Conservation (phyloP, 2,329 filamentous ascomycete genomes). For the Mollisia scopiformis region DNA sequence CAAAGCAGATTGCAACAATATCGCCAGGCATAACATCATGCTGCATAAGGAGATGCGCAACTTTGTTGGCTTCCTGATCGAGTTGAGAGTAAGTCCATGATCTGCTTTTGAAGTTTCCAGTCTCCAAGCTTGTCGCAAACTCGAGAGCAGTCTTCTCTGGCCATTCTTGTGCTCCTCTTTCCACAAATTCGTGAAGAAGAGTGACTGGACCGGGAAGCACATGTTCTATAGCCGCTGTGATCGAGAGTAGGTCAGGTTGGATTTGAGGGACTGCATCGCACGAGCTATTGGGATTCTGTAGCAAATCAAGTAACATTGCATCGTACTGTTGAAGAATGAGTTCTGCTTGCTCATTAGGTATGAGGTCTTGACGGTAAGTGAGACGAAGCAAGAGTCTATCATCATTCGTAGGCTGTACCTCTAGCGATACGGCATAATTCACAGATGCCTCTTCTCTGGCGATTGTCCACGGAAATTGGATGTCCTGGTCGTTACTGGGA, state of each 20-base stretch:
- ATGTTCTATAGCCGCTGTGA: slow-evolving; percentile 62
- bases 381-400: slow-evolving; percentile 63
- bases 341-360: slow-evolving; percentile 70
- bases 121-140: slow-evolving; percentile 65
- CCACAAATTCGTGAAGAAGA: slow-evolving; percentile 80
- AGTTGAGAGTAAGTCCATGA: slow-evolving; percentile 78
- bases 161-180: slow-evolving; percentile 55
- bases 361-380: slow-evolving; percentile 63
- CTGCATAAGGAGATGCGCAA: slow-evolving; percentile 65
- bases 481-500: slow-evolving; percentile 28
- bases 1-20: slow-evolving; percentile 42
- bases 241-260: slow-evolving; percentile 58
- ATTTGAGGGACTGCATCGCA: slow-evolving; percentile 26
- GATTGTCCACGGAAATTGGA: slow-evolving; percentile 56
- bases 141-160: slow-evolving; percentile 73
- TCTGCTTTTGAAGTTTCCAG: slow-evolving; percentile 47
- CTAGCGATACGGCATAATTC: slow-evolving; percentile 81
- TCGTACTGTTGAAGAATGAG: slow-evolving; percentile 76
- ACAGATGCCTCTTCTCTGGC: slow-evolving; percentile 68
- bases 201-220: slow-evolving; percentile 57
- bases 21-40: slow-evolving; percentile 55
- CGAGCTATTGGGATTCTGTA: slow-evolving; percentile 49
- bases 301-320: slow-evolving; percentile 60
- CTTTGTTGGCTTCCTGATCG: slow-evolving; percentile 69
- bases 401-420: slow-evolving; percentile 62